phyloP scores from a whole-genome alignment of 2,329 filamentous ascomycete species.

The Fusarium miscanthi region DNA sequence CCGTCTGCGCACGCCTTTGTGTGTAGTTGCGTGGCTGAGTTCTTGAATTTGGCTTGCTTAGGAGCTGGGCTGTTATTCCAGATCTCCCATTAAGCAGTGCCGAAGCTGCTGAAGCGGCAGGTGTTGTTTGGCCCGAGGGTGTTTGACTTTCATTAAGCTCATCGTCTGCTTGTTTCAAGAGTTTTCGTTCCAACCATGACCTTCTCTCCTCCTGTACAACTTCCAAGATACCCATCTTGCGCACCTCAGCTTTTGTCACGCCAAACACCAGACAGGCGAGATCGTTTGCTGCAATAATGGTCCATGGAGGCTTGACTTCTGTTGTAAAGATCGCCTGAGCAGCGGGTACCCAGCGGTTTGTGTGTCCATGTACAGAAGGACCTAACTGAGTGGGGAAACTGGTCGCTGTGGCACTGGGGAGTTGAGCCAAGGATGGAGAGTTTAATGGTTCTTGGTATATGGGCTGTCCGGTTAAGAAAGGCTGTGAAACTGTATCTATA shows the following conservation, averaged over 20 bases:
- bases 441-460: constrained; percentile 51
- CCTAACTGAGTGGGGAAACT: constrained; percentile 61
- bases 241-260: constrained; percentile 95
- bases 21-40: constrained; percentile 64
- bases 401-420: constrained; percentile 54
- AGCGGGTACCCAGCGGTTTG: constrained; percentile 88
- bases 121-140: constrained; percentile 50
- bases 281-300: constrained; percentile 95
- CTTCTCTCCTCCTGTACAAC: constrained; percentile 91
- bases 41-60: constrained; percentile 81
- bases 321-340: constrained; percentile 98
- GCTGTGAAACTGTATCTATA: constrained; percentile 85
- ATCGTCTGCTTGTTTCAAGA: constrained; percentile 65
- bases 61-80: constrained; percentile 86
- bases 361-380: constrained; percentile 82
- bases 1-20: constrained; percentile 70
- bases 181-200: constrained; percentile 88
- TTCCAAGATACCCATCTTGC: constrained; percentile 93
- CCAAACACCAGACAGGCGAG: constrained; percentile 97
- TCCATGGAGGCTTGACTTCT: constrained; percentile 91
- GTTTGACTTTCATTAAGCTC: constrained; percentile 47
- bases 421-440: constrained; percentile 56
- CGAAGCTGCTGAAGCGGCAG: constrained; percentile 57
- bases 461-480: constrained; percentile 68
- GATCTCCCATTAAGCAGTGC: constrained; percentile 74